A percentile compares a stretch with the other conserved stretches of the same genome.
Conservation (phyloP, 306 rosid genomes). For the Lathyrus oleraceus region DNA sequence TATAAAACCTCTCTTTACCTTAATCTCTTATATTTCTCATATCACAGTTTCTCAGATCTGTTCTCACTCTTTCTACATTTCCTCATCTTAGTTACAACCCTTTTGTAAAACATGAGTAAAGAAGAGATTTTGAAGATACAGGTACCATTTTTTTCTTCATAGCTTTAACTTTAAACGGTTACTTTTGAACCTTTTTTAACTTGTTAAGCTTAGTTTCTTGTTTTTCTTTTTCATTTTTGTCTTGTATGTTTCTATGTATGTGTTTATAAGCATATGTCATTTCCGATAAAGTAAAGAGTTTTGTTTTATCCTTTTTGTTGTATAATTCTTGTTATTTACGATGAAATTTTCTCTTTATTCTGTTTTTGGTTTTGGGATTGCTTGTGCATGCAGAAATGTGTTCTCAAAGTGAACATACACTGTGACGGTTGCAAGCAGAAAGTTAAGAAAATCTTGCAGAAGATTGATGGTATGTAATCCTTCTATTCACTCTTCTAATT, state of each 20-base stretch:
- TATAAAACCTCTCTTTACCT: constrained; percentile 18
- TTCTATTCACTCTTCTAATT: neutral
- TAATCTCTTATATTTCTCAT: constrained; percentile 28
- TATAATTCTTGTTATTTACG: neutral
- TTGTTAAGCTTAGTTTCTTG: neutral
- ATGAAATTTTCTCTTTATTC: constrained; percentile 40
- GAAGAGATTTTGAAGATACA: constrained; percentile 91
- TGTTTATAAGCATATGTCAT: neutral
- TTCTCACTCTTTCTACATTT: constrained; percentile 12
- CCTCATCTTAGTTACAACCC: constrained; percentile 27
- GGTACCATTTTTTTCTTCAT: constrained; percentile 43
- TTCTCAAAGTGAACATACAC: constrained; percentile 90
- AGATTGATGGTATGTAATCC: constrained; percentile 71
- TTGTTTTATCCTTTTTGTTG: neutral
- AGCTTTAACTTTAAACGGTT: constrained; percentile 14
- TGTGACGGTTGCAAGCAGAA: constrained; percentile 92
- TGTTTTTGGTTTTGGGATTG: constrained; percentile 43
- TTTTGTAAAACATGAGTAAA: constrained; percentile 62
- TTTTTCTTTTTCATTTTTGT: neutral
- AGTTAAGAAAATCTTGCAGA: constrained; percentile 91
- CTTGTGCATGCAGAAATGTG: constrained; percentile 83
- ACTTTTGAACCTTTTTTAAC: neutral
- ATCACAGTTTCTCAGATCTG: constrained; percentile 51
- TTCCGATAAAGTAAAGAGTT: constrained; percentile 7
- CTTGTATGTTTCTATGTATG: neutral